A percentile compares a stretch with the other conserved stretches of the same genome.
These are phyloP conservation scores for Epithemia pelagica DNA, from an alignment of 108 stramenopile species.

Conservation along the genomic window DNA sequence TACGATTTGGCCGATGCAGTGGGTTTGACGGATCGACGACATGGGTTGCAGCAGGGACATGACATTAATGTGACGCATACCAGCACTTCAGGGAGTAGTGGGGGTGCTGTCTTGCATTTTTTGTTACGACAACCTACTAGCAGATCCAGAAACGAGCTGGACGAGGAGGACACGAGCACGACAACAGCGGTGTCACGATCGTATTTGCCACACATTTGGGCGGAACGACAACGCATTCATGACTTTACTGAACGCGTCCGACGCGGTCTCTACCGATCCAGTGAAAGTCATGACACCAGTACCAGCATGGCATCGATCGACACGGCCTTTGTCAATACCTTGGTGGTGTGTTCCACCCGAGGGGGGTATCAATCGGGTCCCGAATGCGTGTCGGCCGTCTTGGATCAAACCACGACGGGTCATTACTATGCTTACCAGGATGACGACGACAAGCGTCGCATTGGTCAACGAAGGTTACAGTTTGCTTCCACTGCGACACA, in stretches of 20 bases:
- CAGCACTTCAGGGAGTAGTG: conserved; percentile 16
- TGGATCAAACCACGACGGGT: no score
- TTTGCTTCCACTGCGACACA: not conserved
- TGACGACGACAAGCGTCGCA: not conserved
- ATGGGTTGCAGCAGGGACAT: conserved; percentile 60
- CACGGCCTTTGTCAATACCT: not conserved
- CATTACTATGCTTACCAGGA: no score
- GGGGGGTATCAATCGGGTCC: conserved; percentile 89
- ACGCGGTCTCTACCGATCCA: conserved; percentile 27
- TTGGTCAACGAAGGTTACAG: not conserved
- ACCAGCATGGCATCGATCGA: no score
- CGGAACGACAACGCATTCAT: conserved; percentile 57
- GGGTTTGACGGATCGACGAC: conserved; percentile 65
- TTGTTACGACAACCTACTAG: conserved; percentile 45
- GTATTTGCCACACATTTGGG: conserved; percentile 66
- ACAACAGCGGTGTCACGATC: not conserved
- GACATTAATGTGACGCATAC: conserved; percentile 71
- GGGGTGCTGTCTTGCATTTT: conserved; percentile 71
- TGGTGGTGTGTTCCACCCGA: conserved; percentile 66
- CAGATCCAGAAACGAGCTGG: no score
- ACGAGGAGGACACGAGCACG: not conserved
- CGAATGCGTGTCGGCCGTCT: conserved; percentile 87
- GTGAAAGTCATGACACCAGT: not conserved
- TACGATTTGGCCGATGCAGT: conserved; percentile 89
- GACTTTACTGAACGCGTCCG: conserved; percentile 73